Evolutionary conservation across 2,329 filamentous ascomycete genomes (phyloP).

Genomic region (Emericellopsis atlantica): DNA sequence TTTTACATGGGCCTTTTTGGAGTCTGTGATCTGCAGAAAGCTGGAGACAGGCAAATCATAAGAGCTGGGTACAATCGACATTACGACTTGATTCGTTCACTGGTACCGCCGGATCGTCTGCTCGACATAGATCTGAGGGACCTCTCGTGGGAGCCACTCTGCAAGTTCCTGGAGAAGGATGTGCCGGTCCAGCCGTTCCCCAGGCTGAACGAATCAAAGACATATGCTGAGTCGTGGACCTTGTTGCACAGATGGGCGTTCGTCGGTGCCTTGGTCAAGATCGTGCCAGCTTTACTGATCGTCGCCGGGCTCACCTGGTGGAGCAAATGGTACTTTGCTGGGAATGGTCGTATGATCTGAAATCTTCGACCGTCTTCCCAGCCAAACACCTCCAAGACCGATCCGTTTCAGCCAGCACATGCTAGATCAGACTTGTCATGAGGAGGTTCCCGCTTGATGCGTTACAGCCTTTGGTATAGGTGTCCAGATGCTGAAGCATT

Average conservation of each 20-base stretch:
- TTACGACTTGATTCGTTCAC: conserved; percentile 12
- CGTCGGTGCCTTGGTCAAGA: not conserved
- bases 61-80: conserved; percentile 6
- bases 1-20: conserved; percentile 5
- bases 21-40: conserved; percentile 1
- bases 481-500: too few relatives aligned
- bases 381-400: too few relatives aligned
- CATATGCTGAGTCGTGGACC: not conserved
- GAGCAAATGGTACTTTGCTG: too few relatives aligned
- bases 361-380: too few relatives aligned
- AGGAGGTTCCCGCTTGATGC: too few relatives aligned
- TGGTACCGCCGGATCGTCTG: conserved; percentile 14
- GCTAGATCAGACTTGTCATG: too few relatives aligned
- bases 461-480: too few relatives aligned
- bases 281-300: not conserved
- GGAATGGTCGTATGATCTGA: too few relatives aligned
- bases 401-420: too few relatives aligned
- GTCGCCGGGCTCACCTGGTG: too few relatives aligned
- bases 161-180: conserved; percentile 17
- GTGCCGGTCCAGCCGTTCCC: conserved; percentile 12
- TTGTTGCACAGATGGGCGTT: not conserved
- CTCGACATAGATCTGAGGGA: conserved; percentile 18
- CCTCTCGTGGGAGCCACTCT: conserved; percentile 19
- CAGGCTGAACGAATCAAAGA: conserved; percentile 4
- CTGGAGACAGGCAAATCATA: not conserved